A percentile compares a stretch with the other conserved stretches of the same genome.
Evolutionary conservation across 2,329 filamentous ascomycete species (phyloP).

Genomic region (Botrytis galanthina): DNA sequence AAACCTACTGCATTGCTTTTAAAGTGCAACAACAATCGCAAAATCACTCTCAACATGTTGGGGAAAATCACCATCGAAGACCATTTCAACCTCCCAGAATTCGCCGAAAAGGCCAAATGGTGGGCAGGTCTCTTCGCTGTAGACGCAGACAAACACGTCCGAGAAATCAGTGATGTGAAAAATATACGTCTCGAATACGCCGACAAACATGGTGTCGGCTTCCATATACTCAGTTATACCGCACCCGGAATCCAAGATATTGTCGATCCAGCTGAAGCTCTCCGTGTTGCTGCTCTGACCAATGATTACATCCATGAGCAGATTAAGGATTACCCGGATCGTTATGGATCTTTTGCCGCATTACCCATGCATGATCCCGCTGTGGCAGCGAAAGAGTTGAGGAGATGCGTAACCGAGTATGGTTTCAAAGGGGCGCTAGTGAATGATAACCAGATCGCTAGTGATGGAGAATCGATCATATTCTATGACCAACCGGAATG

Average conservation of each 20-base stretch:
- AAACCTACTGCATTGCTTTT: not conserved
- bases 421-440: slow-evolving; percentile 64
- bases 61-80: slow-evolving; percentile 15
- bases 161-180: slow-evolving; percentile 52
- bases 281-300: slow-evolving; percentile 43
- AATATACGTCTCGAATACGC: slow-evolving; percentile 45
- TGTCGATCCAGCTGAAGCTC: slow-evolving; percentile 44
- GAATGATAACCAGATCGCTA: slow-evolving; percentile 60
- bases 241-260: slow-evolving; percentile 50
- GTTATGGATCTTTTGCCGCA: slow-evolving; percentile 49
- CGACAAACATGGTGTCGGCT: slow-evolving; percentile 49
- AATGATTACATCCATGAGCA: slow-evolving; percentile 33
- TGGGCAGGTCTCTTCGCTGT: slow-evolving; percentile 60
- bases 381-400: slow-evolving; percentile 50
- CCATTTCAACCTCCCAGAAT: slow-evolving; percentile 27
- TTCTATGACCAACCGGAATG: slow-evolving; percentile 63
- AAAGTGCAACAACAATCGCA: not conserved
- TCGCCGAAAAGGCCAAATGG: slow-evolving; percentile 58
- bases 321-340: slow-evolving; percentile 37
- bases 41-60: not conserved
- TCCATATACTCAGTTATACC: slow-evolving; percentile 50
- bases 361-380: slow-evolving; percentile 54
- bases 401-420: slow-evolving; percentile 51
- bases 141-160: slow-evolving; percentile 56
- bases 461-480: slow-evolving; percentile 59